These are phyloP conservation scores for Gastrolobium bilobum DNA, from an alignment of 306 rosid genomes.

Conservation along the genomic window DNA sequence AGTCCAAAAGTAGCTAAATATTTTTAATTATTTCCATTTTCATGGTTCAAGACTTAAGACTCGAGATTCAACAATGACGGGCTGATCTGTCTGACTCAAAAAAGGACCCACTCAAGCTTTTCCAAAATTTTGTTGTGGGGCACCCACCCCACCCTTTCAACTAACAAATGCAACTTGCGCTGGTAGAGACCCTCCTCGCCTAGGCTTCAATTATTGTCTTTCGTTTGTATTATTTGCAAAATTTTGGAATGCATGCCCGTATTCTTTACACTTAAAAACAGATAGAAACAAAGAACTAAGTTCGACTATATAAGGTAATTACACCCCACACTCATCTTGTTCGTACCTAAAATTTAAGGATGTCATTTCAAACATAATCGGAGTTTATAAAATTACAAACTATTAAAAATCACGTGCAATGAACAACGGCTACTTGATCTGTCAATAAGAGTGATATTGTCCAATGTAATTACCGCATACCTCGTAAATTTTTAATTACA, in stretches of 20 bases:
- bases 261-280: not conserved
- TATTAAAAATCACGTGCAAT: too few species aligned
- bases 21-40: conserved; percentile 14
- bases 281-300: not conserved
- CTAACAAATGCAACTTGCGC: conserved; percentile 16
- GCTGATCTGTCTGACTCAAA: not conserved
- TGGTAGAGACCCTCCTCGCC: not conserved
- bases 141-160: not conserved
- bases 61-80: conserved; percentile 56
- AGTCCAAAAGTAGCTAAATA: not conserved
- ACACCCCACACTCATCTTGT: too few species aligned
- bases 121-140: not conserved
- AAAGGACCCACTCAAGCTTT: conserved; percentile 40
- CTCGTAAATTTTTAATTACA: too few species aligned
- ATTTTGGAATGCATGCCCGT: not conserved
- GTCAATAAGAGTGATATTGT: too few species aligned
- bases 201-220: conserved; percentile 31
- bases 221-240: not conserved
- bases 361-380: too few species aligned
- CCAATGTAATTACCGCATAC: too few species aligned
- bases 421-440: too few species aligned
- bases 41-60: conserved; percentile 52
- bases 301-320: too few species aligned
- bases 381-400: too few species aligned
- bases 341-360: too few species aligned